Evolutionary conservation across 257 asterid species (phyloP).

Genomic region (Sherardia arvensis): DNA sequence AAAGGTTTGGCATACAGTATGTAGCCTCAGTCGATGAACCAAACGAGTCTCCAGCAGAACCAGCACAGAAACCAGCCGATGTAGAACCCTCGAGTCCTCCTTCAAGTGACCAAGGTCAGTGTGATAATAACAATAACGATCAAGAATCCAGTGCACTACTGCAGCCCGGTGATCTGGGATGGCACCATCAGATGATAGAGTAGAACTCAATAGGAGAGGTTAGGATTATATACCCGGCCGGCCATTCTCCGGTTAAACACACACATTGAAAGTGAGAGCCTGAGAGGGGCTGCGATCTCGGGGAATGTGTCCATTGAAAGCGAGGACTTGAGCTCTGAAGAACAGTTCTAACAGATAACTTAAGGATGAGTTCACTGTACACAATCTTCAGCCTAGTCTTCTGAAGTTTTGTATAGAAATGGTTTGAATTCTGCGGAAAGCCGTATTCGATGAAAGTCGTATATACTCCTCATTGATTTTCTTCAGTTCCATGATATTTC

Average conservation of each 20-base stretch:
- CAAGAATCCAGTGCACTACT: constrained; percentile 15
- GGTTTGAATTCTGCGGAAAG: too few species aligned
- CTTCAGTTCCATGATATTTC: not conserved
- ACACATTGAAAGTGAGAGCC: not conserved
- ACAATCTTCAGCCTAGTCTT: not conserved
- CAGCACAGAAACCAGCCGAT: constrained; percentile 23
- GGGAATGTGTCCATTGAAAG: not conserved
- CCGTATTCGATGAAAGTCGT: too few species aligned
- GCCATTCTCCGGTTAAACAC: not conserved
- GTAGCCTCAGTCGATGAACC: constrained; percentile 25
- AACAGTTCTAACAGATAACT: not conserved
- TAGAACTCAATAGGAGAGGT: constrained; percentile 1
- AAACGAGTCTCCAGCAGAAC: constrained; percentile 35
- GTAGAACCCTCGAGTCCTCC: not conserved
- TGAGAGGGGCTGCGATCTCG: not conserved
- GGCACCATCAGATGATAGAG: constrained; percentile 7
- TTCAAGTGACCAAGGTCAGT: constrained; percentile 18
- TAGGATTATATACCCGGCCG: not conserved
- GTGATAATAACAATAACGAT: constrained; percentile 19
- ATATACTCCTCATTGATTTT: not conserved
- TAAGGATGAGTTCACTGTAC: not conserved
- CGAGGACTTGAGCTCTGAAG: not conserved
- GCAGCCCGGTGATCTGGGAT: constrained; percentile 7
- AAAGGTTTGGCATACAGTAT: constrained; percentile 71
- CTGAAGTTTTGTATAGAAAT: not conserved